Evolutionary conservation across 2,329 filamentous ascomycete genomes (phyloP).

Genomic region (Paraphoma chrysanthemicola): DNA sequence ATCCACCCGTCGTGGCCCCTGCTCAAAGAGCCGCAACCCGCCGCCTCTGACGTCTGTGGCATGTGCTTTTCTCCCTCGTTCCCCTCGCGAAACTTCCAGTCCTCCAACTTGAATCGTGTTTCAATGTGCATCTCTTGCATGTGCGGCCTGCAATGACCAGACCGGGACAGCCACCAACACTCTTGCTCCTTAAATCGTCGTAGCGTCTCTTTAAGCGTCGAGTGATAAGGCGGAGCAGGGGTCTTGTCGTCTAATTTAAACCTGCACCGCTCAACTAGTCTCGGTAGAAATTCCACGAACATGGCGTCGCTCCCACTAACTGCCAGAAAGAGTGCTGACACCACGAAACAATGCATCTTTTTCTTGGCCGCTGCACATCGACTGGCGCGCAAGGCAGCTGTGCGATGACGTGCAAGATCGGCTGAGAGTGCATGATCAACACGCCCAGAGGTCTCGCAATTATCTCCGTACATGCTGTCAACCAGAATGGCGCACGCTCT

Average conservation of each 20-base stretch:
- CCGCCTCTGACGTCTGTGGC: neutral
- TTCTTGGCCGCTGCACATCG: too few species aligned
- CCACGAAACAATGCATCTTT: too few species aligned
- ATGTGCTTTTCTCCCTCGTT: constrained; percentile 1
- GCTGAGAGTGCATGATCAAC: too few species aligned
- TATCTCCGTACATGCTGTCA: too few species aligned
- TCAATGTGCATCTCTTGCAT: too few species aligned
- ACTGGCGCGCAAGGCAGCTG: too few species aligned
- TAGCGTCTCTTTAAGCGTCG: constrained; percentile 7
- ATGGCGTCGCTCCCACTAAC: too few species aligned
- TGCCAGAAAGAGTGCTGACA: too few species aligned
- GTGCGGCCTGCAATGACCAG: neutral
- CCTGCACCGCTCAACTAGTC: neutral
- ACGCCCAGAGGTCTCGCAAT: too few species aligned
- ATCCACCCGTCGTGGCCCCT: neutral
- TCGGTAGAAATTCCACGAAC: neutral
- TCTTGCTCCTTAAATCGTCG: constrained; percentile 2
- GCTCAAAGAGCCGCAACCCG: neutral
- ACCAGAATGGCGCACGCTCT: too few species aligned
- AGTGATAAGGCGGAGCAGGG: constrained; percentile 17
- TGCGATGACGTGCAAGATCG: too few species aligned
- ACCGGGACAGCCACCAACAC: neutral
- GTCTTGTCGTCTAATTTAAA: neutral
- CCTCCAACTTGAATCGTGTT: neutral
- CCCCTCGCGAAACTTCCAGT: neutral